A percentile compares a stretch with the other conserved stretches of the same genome.
Conservation (phyloP, 257 asterid species). For the Anisodus acutangulus region DNA sequence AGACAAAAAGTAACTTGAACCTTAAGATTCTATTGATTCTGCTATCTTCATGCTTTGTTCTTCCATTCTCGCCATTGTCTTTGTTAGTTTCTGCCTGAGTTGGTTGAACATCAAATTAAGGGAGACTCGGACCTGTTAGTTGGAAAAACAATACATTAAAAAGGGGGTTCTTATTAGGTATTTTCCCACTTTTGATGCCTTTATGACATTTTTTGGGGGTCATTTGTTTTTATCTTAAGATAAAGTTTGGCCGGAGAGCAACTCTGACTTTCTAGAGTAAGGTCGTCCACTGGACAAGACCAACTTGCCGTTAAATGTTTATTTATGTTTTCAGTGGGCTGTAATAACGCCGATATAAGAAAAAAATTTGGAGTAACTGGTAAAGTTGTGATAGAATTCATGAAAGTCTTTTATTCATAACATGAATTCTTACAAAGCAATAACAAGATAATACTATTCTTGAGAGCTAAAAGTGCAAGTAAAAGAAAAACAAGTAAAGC, state of each 20-base stretch:
- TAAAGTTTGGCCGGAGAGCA: neutral
- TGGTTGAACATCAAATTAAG: neutral
- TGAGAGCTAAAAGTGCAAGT: too few relatives aligned
- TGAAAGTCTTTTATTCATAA: too few relatives aligned
- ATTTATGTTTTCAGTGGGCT: neutral
- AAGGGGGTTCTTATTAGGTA: neutral
- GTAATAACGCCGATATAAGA: neutral
- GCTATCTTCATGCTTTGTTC: neutral
- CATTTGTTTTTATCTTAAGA: neutral
- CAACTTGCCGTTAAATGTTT: neutral
- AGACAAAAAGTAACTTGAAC: conserved; percentile 1
- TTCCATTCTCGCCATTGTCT: too few relatives aligned
- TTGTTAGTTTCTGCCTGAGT: too few relatives aligned
- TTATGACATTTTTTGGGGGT: neutral
- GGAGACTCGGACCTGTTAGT: neutral
- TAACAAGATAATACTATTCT: too few relatives aligned
- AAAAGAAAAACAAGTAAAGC: too few relatives aligned
- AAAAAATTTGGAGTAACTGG: too few relatives aligned
- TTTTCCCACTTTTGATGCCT: neutral
- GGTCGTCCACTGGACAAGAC: neutral
- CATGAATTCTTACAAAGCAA: too few relatives aligned
- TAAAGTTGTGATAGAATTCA: too few relatives aligned
- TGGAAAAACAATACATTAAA: too few relatives aligned
- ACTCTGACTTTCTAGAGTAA: neutral
- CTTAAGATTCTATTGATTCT: neutral